Evolutionary conservation across 148 eudicot genomes (phyloP), one percentile per base, ranked within the genome.

Genomic region (Beta vulgaris): DNA sequence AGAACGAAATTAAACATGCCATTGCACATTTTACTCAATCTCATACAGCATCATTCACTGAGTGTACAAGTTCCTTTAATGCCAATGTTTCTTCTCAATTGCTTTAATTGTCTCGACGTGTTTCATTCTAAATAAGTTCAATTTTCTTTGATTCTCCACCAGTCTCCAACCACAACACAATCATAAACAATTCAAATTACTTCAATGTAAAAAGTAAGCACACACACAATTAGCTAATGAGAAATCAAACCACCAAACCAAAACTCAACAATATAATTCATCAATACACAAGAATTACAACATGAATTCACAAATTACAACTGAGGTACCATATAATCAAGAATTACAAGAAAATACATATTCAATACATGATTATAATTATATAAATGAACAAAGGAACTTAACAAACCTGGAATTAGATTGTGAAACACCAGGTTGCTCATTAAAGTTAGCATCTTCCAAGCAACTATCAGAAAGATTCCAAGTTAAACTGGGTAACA

Each of bases 351-450:
- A n/a, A n/a, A 51, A 9, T 51, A 51, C 57, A 58, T 23, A 58
- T n/a, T n/a, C n/a, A n/a, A 26, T 28, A 12, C 62, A 21, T 4
- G 5, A 10, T 0, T 19, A 36, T n/a, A 21, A 37, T 3, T 19
- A 3, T 19, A 36, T n/a, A 21, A 37, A 10, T 19, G 0, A 35
- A 10, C 21, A 21, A 21, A 19, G 21, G 36, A 63, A 64, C 2
- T 21, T 21, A 37, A 64, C 68, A 9, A 64, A 64, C 68, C 68
- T 64, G 42, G 44, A 21, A 64, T 64, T 64, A 58, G 62, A 28
- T 8, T 28, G 25, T 23, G 28, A 58, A 58, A 58, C 2, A 9
- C 31, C 2, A 58, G 32, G 3, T 12, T 58, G 62, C 62, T 58
- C 62, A n/a, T 32, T 61, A 32, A 31, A 61, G 11, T 61, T 32